Evolutionary conservation across 108 stramenopile species (phyloP), one percentile per base, ranked within the genome.

Genomic region (Cyclotella choctawhatcheeana): DNA sequence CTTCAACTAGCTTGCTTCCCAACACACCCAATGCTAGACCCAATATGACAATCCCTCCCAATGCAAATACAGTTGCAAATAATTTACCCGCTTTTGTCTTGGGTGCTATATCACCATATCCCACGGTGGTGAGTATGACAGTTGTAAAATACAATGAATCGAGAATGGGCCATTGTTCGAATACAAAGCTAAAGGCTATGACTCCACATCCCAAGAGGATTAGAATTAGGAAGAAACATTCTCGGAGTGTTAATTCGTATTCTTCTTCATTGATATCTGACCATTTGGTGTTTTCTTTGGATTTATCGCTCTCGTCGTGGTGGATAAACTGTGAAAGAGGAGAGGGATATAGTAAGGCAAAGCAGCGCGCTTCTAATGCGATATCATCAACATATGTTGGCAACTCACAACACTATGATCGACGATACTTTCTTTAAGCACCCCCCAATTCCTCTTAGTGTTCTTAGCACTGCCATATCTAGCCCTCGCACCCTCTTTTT

Each of bases 81-180:
- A 86, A 18, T 61, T 81, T 86, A 5, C 81, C 83, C 1, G 29
- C 71, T 0, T 54, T 27, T 18, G 83, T 86, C 2, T 77, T 35
- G 7, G 80, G 80, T 0, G 76, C 61, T 13, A 61, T 60, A 37
- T 75, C 74, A 22, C 74, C 72, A 24, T 68, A 73, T 0, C 78
- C 78, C 2, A 83, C 72, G 5, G 86, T 86, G 0, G 75, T 64
- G 14, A 84, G 69, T 22, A 64, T 61, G 20, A 82, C 80, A 55
- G 76, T 77, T 26, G 80, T 74, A 74, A 89, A 89, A 33, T 89
- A 89, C 22, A 89, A 51, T 16, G 86, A 75, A 62, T 89, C 88
- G 10, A 87, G 53, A 30, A 89, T 67, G 31, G 82, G 54, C 86
- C 86, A 87, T 29, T 60, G 32, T 67, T 79, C 75, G 44, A 88